Evolutionary conservation across 1,139 yeast genomes (phyloP).

Genomic region (Candida glucosophila): DNA sequence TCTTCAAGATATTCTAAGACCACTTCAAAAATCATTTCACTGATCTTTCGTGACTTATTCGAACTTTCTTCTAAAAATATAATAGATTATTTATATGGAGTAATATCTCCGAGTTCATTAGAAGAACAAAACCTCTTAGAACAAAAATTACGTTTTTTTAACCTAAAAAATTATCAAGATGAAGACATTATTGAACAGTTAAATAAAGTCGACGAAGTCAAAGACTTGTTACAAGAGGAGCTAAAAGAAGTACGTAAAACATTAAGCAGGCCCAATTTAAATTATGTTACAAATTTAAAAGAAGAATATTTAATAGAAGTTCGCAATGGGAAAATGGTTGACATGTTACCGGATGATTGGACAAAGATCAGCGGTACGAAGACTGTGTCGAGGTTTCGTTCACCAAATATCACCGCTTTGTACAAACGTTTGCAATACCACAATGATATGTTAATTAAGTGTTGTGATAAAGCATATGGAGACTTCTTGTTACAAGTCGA

Average conservation of each 20-base stretch:
- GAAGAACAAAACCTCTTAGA: slow-evolving; percentile 35
- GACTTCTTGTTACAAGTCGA: slow-evolving; percentile 41
- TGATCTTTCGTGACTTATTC: slow-evolving; percentile 14
- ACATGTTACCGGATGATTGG: slow-evolving; percentile 65
- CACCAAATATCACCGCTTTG: slow-evolving; percentile 47
- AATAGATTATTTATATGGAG: slow-evolving; percentile 29
- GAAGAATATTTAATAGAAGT: slow-evolving; percentile 73
- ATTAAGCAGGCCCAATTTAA: slow-evolving; percentile 50
- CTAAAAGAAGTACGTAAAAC: slow-evolving; percentile 33
- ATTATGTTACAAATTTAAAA: slow-evolving; percentile 48
- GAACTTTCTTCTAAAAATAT: slow-evolving; percentile 10
- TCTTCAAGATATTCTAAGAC: slow-evolving; percentile 4
- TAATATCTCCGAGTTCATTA: slow-evolving; percentile 55
- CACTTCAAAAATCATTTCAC: slow-evolving; percentile 17
- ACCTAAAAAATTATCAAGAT: slow-evolving; percentile 30
- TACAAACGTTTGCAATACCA: slow-evolving; percentile 52
- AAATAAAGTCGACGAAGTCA: slow-evolving; percentile 35
- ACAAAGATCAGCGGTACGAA: slow-evolving; percentile 66
- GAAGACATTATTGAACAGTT: slow-evolving; percentile 31
- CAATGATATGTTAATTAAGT: slow-evolving; percentile 47
- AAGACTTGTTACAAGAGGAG: slow-evolving; percentile 40
- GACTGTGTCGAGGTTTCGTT: slow-evolving; percentile 61
- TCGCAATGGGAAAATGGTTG: slow-evolving; percentile 44
- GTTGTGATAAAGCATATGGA: slow-evolving; percentile 49
- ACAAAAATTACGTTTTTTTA: slow-evolving; percentile 49